phyloP scores from a whole-genome alignment of 176 grass and related monocot genomes.

The Hyparrhenia diplandra region DNA sequence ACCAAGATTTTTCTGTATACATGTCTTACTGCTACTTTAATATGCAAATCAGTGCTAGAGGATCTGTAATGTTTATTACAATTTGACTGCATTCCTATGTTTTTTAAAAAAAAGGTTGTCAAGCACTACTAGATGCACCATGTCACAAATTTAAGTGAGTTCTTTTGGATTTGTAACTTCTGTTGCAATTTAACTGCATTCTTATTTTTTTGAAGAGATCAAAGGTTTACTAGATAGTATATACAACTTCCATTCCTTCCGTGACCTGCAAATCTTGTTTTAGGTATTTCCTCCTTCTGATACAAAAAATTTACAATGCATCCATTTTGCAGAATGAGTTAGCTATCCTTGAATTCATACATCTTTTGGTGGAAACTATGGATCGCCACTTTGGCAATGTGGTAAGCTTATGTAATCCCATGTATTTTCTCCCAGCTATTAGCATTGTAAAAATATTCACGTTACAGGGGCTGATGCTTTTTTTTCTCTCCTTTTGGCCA shows the following conservation, averaged over 20 bases:
- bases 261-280: neutral
- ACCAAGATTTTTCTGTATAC: neutral
- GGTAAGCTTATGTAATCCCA: slow-evolving; percentile 32
- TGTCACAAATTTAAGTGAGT: neutral
- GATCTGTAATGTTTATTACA: neutral
- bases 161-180: neutral
- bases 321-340: slow-evolving; percentile 68
- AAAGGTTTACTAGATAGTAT: neutral
- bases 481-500: neutral
- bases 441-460: neutral
- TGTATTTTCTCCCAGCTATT: neutral
- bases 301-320: neutral
- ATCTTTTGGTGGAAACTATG: slow-evolving; percentile 94
- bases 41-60: neutral
- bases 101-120: neutral
- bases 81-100: neutral
- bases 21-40: neutral
- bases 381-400: slow-evolving; percentile 97
- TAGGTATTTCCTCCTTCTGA: neutral
- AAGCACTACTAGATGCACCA: neutral
- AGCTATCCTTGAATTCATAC: slow-evolving; percentile 96
- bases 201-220: neutral
- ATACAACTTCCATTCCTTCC: neutral
- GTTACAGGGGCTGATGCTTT: neutral
- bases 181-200: neutral